These are phyloP conservation scores for Tolypocladium nubicola DNA, from an alignment of 2,329 filamentous ascomycete species.

Conservation along the genomic window DNA sequence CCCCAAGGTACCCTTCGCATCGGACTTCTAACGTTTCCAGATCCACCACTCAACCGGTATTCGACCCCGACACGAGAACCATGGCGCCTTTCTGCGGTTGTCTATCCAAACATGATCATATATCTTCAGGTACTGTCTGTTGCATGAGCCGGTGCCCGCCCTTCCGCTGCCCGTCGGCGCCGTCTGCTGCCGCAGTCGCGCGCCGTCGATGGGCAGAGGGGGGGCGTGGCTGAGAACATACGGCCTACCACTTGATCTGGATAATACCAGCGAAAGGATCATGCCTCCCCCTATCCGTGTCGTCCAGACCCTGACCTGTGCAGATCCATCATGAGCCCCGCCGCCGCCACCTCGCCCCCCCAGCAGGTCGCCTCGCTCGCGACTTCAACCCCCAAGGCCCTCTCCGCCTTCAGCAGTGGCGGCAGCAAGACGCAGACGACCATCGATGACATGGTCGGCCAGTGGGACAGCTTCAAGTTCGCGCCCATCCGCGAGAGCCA, in stretches of 20 bases:
- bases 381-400: conserved; percentile 35
- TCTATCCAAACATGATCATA: conserved; percentile 25
- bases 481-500: conserved; percentile 82
- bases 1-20: not conserved
- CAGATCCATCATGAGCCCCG: conserved; percentile 61
- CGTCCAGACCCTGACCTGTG: conserved; percentile 18
- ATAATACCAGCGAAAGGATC: conserved; percentile 99
- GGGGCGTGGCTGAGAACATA: conserved; percentile 64
- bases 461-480: conserved; percentile 78
- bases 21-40: conserved; percentile 4
- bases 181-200: not conserved
- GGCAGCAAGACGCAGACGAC: conserved; percentile 30
- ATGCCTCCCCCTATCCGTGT: conserved; percentile 51
- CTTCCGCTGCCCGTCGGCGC: conserved; percentile 3
- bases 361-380: conserved; percentile 34
- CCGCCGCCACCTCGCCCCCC: conserved; percentile 54
- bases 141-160: conserved; percentile 54
- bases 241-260: conserved; percentile 92
- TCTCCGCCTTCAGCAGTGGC: conserved; percentile 20
- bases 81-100: conserved; percentile 24
- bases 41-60: conserved; percentile 13
- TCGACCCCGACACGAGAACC: conserved; percentile 10
- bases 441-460: conserved; percentile 55
- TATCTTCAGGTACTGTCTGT: conserved; percentile 32
- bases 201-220: conserved; percentile 1